A percentile compares a stretch with the other conserved stretches of the same genome.
Conservation (phyloP, 2,329 filamentous ascomycete genomes). For the Penicillium sp. region DNA sequence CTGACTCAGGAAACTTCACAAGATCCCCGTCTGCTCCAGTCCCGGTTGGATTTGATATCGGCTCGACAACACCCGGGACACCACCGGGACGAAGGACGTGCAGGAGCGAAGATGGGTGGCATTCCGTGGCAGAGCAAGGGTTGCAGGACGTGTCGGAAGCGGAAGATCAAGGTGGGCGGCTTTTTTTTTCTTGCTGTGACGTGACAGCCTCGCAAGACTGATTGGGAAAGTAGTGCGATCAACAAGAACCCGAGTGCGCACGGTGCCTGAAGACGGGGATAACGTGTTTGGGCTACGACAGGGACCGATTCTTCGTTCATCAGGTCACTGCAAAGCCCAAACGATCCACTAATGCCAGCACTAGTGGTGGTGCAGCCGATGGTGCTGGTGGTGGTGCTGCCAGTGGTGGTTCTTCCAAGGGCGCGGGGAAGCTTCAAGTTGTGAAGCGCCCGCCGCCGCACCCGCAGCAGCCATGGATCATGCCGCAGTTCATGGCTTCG, state of each 20-base stretch:
- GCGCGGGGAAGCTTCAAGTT: background rate
- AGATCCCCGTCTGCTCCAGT: background rate
- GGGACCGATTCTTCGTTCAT: conserved; percentile 14
- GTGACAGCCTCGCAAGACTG: conserved; percentile 4
- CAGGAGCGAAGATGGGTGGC: conserved; percentile 14
- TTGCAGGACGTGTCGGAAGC: conserved; percentile 13
- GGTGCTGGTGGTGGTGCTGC: background rate
- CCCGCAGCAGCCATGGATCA: background rate
- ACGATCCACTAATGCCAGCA: background rate
- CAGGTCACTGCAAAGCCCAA: background rate
- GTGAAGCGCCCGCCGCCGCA: background rate
- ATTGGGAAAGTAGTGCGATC: conserved; percentile 14
- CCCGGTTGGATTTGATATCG: background rate
- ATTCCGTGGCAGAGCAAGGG: conserved; percentile 14
- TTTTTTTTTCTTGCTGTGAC: background rate
- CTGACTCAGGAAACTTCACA: background rate
- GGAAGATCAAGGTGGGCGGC: conserved; percentile 15
- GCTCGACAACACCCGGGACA: background rate
- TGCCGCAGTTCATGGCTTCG: background rate
- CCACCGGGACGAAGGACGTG: background rate
- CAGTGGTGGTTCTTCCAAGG: background rate
- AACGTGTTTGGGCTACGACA: conserved; percentile 12
- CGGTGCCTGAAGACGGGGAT: conserved; percentile 13
- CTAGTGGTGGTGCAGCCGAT: background rate
- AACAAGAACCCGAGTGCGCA: conserved; percentile 13